Evolutionary conservation across 164 flowering plant species (phyloP), one percentile per base, ranked within the genome.

Genomic region (Vitis rupestris): DNA sequence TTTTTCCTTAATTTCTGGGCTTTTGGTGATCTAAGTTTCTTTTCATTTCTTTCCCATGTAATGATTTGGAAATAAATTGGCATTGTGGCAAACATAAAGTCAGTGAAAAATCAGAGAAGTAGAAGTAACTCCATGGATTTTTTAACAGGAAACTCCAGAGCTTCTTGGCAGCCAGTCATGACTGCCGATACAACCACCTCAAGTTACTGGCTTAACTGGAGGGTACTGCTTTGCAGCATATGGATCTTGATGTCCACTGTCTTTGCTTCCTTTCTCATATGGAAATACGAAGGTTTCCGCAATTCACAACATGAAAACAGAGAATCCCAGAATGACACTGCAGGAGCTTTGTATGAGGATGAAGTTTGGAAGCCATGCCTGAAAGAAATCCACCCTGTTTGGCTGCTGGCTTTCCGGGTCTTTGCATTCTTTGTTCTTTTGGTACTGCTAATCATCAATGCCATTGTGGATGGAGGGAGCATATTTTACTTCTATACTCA

Each of bases 141-240:
- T 59, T 67, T 82, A 70, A 73, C 93, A 83, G 97, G 91, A 74
- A 62, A 83, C 50, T 50, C 92, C 19, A 75, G 72, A 50, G 67
- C 62, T 65, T 70, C 91, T 61, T 94, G 94, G 94, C 85, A 85
- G 61, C 97, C 99, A 62, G 79, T 73, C 57, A 78, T 80, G 86
- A 83, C 86, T 16, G 80, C 72, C 1, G 79, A 85, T 61, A 86
- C 98, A 70, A 82, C 90, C 13, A 79, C 80, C n/a, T 19, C 81
- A 2, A 75, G 76, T 58, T 94, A 92, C 80, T 94, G 98, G 98
- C 61, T 90, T 15, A 92, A 89, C 79, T 94, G 97, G 99, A 86
- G 93, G 72, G 81, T 88, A 10, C 69, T 83, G 64, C 57, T 90
- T 9, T 94, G 97, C 70, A 79, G 79, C 30, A 70, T 87, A 50